Evolutionary conservation across 2,329 filamentous ascomycete species (phyloP), one percentile per base, ranked within the genome.

Genomic region (Exophiala viscosa): DNA sequence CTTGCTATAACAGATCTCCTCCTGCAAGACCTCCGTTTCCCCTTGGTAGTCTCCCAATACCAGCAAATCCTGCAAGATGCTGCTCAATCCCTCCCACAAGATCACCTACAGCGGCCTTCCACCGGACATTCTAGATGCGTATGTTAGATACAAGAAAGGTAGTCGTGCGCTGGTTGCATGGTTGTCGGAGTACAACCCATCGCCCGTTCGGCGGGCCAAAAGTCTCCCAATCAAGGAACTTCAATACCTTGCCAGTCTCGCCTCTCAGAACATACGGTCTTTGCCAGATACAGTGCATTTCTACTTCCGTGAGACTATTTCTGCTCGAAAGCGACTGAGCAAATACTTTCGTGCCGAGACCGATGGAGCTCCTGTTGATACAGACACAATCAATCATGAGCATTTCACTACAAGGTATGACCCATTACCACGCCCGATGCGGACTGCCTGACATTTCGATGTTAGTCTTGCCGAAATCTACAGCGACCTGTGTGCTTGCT

Each of bases 221-320:
- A 58, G 38, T 13, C 50, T 66, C 8, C 61, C 64, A 3, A 61
- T 66, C 50, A 62, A 60, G 48, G 63, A 65, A 18, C 50, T 66
- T 17, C 45, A 58, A 28, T 49, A 53, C 5, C 48, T 66, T 17
- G 62, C 58, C 14, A 46, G 55, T 15, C 28, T 43, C 7, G 50
- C 62, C 6, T 54, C 55, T 8, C 53, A 46, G 17, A 65, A 60
- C 31, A 43, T 60, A 6, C 51, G 61, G 13, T 52, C 53, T n/a
- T 54, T 66, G 33, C 64, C 64, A 3, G 61, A 65, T 23, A 54
- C 60, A n/a, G 60, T 66, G 42, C 62, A 63, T 40, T 66, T 65
- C 45, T 60, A 64, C 44, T 66, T 66, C 41, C 59, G 60, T 32
- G 55, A 66, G 38, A 63, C 60, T 5, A 66, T 66, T 36, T 52